Percentiles rank a stretch among this genome's conserved stretches.
Conservation (phyloP, 495 filamentous ascomycete genomes). For the Penicillium cosmopolitanum region DNA sequence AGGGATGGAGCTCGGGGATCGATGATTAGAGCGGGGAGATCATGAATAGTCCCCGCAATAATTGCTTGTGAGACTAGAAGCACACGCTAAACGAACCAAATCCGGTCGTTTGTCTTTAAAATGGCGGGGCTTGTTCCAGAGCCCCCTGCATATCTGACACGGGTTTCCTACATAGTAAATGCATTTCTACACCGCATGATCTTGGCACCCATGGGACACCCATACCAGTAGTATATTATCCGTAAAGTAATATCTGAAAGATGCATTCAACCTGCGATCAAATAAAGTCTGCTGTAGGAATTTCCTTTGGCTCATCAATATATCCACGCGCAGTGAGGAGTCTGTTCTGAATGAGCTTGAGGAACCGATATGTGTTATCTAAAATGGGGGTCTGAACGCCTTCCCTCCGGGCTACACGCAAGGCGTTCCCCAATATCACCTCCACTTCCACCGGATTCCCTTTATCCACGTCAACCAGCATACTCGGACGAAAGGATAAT, state of each 20-base stretch:
- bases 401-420: conserved; percentile 14
- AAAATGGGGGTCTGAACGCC: conserved; percentile 15
- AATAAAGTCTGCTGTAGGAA: conserved; percentile 11
- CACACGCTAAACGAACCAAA: background rate
- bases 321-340: conserved; percentile 18
- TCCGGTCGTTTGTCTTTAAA: background rate
- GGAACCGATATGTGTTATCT: conserved; percentile 17
- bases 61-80: background rate
- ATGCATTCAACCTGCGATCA: background rate
- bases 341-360: conserved; percentile 18
- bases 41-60: background rate
- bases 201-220: background rate
- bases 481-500: conserved; percentile 19
- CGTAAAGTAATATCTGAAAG: too few species aligned
- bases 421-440: conserved; percentile 24
- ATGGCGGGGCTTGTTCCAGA: background rate
- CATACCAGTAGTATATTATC: background rate
- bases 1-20: background rate
- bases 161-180: background rate
- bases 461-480: conserved; percentile 23
- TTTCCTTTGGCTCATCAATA: conserved; percentile 12
- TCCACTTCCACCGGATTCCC: conserved; percentile 22
- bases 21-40: background rate
- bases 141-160: background rate
- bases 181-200: conserved; percentile 1